These are phyloP conservation scores for Solanum pennellii DNA, from an alignment of 257 asterid genomes.

Conservation along the genomic window DNA sequence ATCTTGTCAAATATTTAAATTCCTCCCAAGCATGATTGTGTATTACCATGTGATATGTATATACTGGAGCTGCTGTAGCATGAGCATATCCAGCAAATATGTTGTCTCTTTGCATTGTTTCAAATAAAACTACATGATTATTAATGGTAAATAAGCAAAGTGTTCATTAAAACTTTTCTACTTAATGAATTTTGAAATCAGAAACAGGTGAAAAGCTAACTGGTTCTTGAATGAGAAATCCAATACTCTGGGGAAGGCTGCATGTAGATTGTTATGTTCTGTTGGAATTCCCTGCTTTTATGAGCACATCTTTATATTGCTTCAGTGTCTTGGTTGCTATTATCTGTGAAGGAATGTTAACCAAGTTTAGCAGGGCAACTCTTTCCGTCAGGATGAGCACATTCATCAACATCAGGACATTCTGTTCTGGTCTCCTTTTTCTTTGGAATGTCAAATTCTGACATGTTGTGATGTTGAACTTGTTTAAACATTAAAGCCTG, in stretches of 20 bases:
- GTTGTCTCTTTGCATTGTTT: neutral
- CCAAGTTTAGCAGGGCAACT: neutral
- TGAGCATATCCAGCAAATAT: neutral
- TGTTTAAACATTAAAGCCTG: neutral
- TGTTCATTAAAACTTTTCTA: neutral
- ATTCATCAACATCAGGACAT: neutral
- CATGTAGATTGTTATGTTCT: neutral
- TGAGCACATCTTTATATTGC: neutral
- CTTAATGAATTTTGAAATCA: neutral
- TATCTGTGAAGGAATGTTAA: neutral
- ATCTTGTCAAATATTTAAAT: neutral
- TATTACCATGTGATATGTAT: neutral
- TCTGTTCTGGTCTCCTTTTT: neutral
- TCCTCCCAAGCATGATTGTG: neutral
- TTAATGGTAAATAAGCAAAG: neutral
- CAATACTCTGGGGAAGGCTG: neutral
- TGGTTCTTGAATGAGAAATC: neutral
- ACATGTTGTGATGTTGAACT: neutral
- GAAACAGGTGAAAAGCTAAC: neutral
- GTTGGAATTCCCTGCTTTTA: neutral
- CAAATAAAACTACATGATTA: neutral
- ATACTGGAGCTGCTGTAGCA: neutral
- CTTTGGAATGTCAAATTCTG: neutral
- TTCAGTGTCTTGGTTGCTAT: neutral
- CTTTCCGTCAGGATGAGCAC: neutral